Percentiles rank a stretch among this genome's conserved stretches.
Conservation (phyloP, 1,284 basidiomycete genomes). For the Lentinula novae-zelandiae region DNA sequence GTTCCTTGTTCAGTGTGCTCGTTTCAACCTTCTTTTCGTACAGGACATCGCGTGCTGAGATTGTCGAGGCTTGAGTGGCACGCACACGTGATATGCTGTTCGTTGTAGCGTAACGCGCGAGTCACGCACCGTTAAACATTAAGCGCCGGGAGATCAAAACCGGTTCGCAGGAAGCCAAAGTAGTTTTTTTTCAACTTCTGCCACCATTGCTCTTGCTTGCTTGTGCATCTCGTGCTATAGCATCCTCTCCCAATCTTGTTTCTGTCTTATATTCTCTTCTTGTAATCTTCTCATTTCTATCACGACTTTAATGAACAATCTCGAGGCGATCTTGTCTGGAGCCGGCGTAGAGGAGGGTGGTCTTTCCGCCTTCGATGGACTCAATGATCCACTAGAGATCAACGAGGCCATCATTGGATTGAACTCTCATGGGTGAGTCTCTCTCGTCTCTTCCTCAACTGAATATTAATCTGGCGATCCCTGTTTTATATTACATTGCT, state of each 20-base stretch:
- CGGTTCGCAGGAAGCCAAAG: neutral
- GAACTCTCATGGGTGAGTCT: neutral
- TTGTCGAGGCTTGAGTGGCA: neutral
- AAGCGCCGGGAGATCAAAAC: neutral
- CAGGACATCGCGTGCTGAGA: no score
- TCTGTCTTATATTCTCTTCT: neutral
- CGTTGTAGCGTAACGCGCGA: no score
- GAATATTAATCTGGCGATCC: neutral
- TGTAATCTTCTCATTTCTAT: neutral
- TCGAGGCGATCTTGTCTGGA: neutral
- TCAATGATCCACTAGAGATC: neutral
- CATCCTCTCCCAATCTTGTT: neutral
- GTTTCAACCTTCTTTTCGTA: no score
- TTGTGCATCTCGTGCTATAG: neutral
- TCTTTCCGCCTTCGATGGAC: neutral
- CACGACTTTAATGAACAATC: neutral
- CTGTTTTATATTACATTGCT: neutral
- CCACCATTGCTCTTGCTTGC: neutral
- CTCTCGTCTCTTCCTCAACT: neutral
- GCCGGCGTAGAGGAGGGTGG: neutral
- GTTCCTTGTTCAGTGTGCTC: no score
- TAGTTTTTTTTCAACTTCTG: neutral
- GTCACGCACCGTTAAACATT: neutral
- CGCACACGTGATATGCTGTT: neutral
- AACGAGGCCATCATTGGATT: neutral